Conservation (phyloP, 192 early-diverging fungal species). For the Phlyctochytrium bullatum region DNA sequence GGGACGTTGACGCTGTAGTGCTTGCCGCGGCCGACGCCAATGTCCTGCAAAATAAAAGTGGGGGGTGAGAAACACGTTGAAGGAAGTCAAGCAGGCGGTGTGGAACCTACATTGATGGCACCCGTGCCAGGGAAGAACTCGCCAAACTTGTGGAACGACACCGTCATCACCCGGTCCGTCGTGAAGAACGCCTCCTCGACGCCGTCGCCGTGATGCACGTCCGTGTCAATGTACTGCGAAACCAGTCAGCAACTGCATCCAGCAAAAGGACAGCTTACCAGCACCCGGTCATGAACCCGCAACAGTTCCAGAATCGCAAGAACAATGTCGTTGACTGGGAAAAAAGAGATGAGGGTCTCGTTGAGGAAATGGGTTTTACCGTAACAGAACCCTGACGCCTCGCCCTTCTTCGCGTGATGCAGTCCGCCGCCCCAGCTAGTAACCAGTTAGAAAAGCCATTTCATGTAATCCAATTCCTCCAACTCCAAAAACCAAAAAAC, state of each 20-base stretch:
- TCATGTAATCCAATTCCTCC: background rate
- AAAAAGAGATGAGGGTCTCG: background rate
- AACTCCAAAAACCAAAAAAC: constrained; percentile 6
- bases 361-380: background rate
- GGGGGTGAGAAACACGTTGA: background rate
- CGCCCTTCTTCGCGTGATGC: constrained; percentile 84
- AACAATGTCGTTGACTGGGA: constrained; percentile 88
- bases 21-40: constrained; percentile 88
- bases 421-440: constrained; percentile 91
- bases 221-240: constrained; percentile 93
- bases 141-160: constrained; percentile 94
- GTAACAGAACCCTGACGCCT: constrained; percentile 97
- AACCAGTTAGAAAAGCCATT: background rate
- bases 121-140: constrained; percentile 99
- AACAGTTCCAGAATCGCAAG: constrained; percentile 86
- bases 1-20: constrained; percentile 57
- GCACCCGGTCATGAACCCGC: constrained; percentile 44
- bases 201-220: constrained; percentile 94
- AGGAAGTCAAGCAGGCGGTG: background rate
- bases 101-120: constrained; percentile 65
- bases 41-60: constrained; percentile 61
- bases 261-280: constrained; percentile 3
- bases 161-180: constrained; percentile 91
- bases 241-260: background rate
- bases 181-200: constrained; percentile 95